Conservation (phyloP, 192 early-diverging fungal genomes). For the Thamnidium elegans region DNA sequence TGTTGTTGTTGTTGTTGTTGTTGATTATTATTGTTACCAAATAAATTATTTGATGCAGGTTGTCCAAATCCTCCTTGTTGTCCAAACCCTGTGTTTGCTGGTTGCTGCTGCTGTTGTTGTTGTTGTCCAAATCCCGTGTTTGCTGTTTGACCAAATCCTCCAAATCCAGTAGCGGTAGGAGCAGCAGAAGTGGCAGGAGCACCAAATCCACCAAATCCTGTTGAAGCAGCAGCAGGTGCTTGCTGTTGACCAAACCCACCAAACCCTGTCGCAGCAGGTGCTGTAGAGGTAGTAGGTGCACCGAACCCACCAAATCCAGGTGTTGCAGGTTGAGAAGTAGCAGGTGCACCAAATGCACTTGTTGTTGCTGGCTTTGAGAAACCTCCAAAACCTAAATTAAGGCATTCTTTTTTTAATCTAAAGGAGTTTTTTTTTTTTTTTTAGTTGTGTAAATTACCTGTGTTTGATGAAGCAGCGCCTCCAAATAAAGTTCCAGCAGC, state of each 20-base stretch:
- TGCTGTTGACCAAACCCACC: not conserved
- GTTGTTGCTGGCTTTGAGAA: conserved; percentile 1
- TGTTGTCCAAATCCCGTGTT: conserved; percentile 9
- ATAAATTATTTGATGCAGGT: not conserved
- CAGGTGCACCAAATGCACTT: not conserved
- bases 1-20: conserved; percentile 44
- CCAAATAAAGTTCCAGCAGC: conserved; percentile 18
- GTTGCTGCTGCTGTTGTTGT: not conserved
- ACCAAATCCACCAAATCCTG: not conserved
- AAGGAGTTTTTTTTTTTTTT: not conserved
- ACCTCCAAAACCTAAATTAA: conserved; percentile 3
- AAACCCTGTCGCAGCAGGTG: not conserved
- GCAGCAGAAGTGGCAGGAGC: conserved; percentile 3
- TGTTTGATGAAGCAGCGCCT: not conserved
- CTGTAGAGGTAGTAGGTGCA: not conserved
- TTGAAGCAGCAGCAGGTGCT: not conserved
- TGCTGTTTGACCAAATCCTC: conserved; percentile 5
- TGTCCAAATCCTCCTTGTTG: conserved; percentile 7
- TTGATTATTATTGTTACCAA: conserved; percentile 14
- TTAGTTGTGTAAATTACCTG: not conserved
- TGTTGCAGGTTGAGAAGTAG: not conserved
- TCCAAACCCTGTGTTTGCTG: conserved; percentile 25
- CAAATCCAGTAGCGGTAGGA: conserved; percentile 10
- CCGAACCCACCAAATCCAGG: conserved; percentile 1
- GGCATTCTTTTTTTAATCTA: not conserved